phyloP scores from a whole-genome alignment of 805 yeast species.

The Lachancea mirantina region DNA sequence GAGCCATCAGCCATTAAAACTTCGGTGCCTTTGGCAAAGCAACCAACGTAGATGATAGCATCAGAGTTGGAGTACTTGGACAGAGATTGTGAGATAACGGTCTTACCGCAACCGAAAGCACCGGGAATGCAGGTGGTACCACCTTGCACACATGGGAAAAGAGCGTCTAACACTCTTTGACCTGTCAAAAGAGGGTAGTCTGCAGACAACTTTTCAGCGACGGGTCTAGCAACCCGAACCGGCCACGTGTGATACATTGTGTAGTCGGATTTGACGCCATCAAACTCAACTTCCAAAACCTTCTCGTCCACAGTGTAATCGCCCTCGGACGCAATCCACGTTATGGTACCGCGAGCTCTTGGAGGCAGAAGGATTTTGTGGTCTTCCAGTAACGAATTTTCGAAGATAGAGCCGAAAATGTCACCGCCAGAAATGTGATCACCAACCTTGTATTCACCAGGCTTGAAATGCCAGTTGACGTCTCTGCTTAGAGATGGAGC shows the following conservation, averaged over 20 bases:
- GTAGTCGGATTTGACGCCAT: slow-evolving; percentile 72
- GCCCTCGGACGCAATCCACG: slow-evolving; percentile 83
- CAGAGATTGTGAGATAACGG: slow-evolving; percentile 94
- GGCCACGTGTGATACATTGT: slow-evolving; percentile 99
- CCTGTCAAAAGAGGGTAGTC: slow-evolving; percentile 95
- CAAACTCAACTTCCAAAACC: slow-evolving; percentile 88
- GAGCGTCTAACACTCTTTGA: slow-evolving; percentile 95
- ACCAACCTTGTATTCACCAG: slow-evolving; percentile 68
- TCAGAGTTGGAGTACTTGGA: slow-evolving; percentile 98
- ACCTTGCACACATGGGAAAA: slow-evolving; percentile 99
- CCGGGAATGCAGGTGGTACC: slow-evolving; percentile 99
- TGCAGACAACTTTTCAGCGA: slow-evolving; percentile 86
- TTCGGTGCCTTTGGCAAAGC: slow-evolving; percentile 36
- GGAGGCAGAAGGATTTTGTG: slow-evolving; percentile 96
- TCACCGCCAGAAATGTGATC: slow-evolving; percentile 99
- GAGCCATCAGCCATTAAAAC: slow-evolving; percentile 42
- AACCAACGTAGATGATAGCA: slow-evolving; percentile 89
- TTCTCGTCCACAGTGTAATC: slow-evolving; percentile 87
- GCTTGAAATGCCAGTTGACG: slow-evolving; percentile 78
- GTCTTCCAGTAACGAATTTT: slow-evolving; percentile 85
- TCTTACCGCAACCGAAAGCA: slow-evolving; percentile 99
- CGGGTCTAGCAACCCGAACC: slow-evolving; percentile 98
- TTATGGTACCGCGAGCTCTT: slow-evolving; percentile 95
- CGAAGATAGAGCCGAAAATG: slow-evolving; percentile 87
- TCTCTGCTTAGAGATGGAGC: slow-evolving; percentile 90